Conservation (phyloP, 192 early-diverging fungal genomes). For the Mortierella alpina region DNA sequence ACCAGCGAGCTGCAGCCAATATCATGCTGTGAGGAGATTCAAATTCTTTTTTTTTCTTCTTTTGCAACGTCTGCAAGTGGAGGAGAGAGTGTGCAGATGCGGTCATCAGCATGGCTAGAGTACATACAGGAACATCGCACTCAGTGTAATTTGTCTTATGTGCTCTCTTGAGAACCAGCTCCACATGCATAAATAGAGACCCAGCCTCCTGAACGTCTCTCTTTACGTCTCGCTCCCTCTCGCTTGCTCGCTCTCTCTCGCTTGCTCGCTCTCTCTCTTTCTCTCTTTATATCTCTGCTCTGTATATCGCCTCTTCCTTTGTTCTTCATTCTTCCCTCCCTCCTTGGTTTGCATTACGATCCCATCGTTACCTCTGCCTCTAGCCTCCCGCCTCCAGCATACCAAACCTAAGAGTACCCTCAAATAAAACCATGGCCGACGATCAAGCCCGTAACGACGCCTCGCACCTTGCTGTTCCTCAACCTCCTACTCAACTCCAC, state of each 20-base stretch:
- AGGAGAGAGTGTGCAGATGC: too few species aligned
- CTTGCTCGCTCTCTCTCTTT: not conserved
- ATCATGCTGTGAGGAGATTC: too few species aligned
- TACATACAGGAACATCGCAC: too few species aligned
- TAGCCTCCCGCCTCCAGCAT: not conserved
- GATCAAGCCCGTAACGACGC: constrained; percentile 4
- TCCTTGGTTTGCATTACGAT: not conserved
- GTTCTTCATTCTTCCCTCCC: not conserved
- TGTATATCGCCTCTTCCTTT: too few species aligned
- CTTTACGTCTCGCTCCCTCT: not conserved
- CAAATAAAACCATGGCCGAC: not conserved
- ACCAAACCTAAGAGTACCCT: too few species aligned
- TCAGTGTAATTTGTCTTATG: too few species aligned
- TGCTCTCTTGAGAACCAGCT: not conserved
- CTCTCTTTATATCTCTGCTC: not conserved
- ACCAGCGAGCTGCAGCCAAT: too few species aligned
- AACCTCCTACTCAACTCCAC: constrained; percentile 12
- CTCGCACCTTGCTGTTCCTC: constrained; percentile 9
- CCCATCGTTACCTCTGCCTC: not conserved
- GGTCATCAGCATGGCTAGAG: too few species aligned
- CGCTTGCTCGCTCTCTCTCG: not conserved
- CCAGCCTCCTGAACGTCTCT: not conserved
- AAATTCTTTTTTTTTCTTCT: too few species aligned
- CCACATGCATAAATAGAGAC: not conserved
- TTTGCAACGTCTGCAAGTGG: too few species aligned